Conservation (phyloP, 164 flowering plant species). For the Vitis rotundifolia region DNA sequence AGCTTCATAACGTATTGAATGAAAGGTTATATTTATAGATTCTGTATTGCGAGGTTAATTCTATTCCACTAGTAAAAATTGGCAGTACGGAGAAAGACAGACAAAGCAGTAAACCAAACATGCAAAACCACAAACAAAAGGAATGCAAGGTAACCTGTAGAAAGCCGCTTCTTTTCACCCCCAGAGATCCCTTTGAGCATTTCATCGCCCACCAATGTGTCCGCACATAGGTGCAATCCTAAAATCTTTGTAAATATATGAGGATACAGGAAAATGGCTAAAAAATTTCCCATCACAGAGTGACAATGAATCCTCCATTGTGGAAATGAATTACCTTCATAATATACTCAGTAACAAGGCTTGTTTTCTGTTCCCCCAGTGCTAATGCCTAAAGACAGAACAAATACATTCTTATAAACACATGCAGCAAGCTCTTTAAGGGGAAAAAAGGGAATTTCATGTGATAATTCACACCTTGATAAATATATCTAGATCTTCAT, state of each 20-base stretch:
- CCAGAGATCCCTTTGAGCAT: conserved; percentile 97
- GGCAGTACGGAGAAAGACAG: too few relatives aligned
- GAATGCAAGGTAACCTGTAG: conserved; percentile 56
- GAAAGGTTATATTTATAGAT: too few relatives aligned
- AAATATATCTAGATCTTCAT: conserved; percentile 96
- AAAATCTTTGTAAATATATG: conserved; percentile 60
- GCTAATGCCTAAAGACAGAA: conserved; percentile 64
- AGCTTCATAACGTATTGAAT: too few relatives aligned
- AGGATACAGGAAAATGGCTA: too few relatives aligned
- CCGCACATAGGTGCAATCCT: conserved; percentile 91
- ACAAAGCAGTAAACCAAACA: too few relatives aligned
- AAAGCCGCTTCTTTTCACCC: conserved; percentile 94
- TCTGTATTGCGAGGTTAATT: too few relatives aligned
- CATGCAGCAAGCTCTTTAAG: background rate
- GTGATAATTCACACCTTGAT: conserved; percentile 63
- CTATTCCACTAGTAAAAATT: too few relatives aligned
- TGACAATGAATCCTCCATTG: too few relatives aligned
- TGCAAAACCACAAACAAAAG: too few relatives aligned
- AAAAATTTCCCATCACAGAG: too few relatives aligned
- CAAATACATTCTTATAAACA: background rate
- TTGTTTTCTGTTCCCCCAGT: conserved; percentile 71
- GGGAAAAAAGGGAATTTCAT: background rate
- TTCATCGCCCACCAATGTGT: conserved; percentile 93
- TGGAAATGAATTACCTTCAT: conserved; percentile 60
- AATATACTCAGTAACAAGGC: conserved; percentile 76